Evolutionary conservation across 2,329 filamentous ascomycete species (phyloP).

Genomic region (Trichothecium roseum): DNA sequence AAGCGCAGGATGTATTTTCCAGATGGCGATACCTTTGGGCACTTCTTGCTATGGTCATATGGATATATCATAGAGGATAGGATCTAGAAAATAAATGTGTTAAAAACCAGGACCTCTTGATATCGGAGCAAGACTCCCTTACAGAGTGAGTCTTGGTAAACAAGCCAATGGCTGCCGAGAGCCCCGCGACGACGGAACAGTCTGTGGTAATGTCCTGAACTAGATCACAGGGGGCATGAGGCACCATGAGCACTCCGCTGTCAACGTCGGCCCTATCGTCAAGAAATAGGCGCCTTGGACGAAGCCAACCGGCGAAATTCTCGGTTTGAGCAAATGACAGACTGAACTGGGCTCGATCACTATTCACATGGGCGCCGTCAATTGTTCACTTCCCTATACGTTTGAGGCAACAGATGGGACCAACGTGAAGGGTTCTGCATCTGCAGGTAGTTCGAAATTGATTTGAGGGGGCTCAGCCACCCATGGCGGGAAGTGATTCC

Average conservation of each 20-base stretch:
- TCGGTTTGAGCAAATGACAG: conserved; percentile 65
- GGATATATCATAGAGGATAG: conserved; percentile 67
- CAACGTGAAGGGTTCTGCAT: conserved; percentile 53
- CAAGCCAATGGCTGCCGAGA: conserved; percentile 69
- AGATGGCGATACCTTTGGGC: conserved; percentile 58
- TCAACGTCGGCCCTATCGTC: conserved; percentile 10
- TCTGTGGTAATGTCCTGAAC: conserved; percentile 95
- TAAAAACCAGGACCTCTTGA: too few species aligned
- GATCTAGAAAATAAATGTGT: conserved; percentile 36
- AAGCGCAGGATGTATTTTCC: conserved; percentile 90
- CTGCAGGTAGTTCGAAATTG: conserved; percentile 48
- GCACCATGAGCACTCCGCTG: conserved; percentile 41
- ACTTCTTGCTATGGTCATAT: conserved; percentile 46
- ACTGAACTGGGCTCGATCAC: conserved; percentile 58
- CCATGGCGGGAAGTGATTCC: conserved; percentile 80
- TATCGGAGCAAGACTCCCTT: conserved; percentile 10
- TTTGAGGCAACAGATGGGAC: conserved; percentile 18
- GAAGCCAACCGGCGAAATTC: conserved; percentile 77
- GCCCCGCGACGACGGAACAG: conserved; percentile 91
- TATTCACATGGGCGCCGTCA: conserved; percentile 18
- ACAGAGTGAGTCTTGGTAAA: conserved; percentile 61
- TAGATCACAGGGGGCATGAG: conserved; percentile 58
- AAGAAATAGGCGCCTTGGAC: conserved; percentile 55
- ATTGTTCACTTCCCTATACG: too few species aligned
- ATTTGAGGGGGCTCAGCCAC: conserved; percentile 44